Base-by-base conservation (phyloP, 2,329 filamentous ascomycete genomes). In the Fusarium pseudocircinatum region DNA sequence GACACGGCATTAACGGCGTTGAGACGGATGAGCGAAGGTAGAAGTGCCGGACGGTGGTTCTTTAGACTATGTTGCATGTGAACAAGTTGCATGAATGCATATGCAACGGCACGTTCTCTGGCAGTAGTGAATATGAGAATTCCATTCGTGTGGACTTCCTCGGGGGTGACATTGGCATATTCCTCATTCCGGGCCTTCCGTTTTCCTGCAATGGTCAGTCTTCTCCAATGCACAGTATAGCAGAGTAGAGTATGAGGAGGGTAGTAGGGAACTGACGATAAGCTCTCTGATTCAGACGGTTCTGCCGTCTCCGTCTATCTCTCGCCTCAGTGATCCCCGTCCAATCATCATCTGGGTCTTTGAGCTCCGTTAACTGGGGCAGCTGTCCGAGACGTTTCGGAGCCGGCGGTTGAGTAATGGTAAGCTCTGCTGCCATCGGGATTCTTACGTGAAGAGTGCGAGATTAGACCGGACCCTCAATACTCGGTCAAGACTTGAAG, bases 231-330 rank as follows among this genome's bases (percentile, higher is more conserved):
- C 30, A 61, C 40, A 34, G 26, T 44, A 43, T 11, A 63, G 30
- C n/a, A 36, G 26, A 20, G 7, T 30, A 20, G 16, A 18, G 28
- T n/a, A n/a, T 32, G 63, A 49, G 34, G 37, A 28, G n/a, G 34
- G 34, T 16, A 47, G 32, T 13, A 36, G 13, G 13, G 22, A 28
- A 70, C 75, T 70, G 30, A 77, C 75, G 69, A 58, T 70, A 75
- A 26, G 76, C 74, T 53, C 76, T 60, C 44, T 76, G 70, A 36
- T 77, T 78, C 40, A 78, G 58, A 39, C 76, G 76, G 26, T 78
- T 78, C 63, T 78, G 76, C 18, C 75, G 67, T 36, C 67, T 70
- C 32, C 76, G 70, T 44, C 76, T 60, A 32, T 78, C 75, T 5
- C 64, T 59, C n/a, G 74, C 47, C 28, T 70, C 67, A n/a, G 73